phyloP scores from a whole-genome alignment of 768 basidiomycete genomes.

The Trametes gibbosa region DNA sequence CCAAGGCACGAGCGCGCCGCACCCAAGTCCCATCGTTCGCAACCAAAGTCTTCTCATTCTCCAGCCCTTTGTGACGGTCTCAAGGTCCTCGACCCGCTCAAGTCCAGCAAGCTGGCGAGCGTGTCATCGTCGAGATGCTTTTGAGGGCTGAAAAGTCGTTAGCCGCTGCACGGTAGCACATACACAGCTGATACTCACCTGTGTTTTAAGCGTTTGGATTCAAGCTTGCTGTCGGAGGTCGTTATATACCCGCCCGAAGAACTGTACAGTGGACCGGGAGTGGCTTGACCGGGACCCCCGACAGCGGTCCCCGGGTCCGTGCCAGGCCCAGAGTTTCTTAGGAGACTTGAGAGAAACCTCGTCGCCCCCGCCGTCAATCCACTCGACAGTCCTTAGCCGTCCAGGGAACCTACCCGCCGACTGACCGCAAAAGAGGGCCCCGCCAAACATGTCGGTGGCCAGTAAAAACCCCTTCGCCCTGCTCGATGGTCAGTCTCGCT shows the following conservation, averaged over 20 bases:
- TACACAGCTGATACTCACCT: conserved; percentile 43
- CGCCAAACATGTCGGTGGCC: conserved; percentile 88
- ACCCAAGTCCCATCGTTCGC: conserved; percentile 83
- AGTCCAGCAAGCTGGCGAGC: conserved; percentile 63
- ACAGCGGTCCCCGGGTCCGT: conserved; percentile 21
- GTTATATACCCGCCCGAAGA: conserved; percentile 29
- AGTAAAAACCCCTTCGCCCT: conserved; percentile 83
- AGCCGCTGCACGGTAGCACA: conserved; percentile 13
- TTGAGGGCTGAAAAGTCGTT: conserved; percentile 48
- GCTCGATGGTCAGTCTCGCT: conserved; percentile 60
- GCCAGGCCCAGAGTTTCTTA: neutral
- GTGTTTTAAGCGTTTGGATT: conserved; percentile 56
- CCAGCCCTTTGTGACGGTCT: conserved; percentile 84
- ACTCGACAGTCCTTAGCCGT: conserved; percentile 20
- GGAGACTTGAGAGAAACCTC: conserved; percentile 12
- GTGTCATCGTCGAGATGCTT: conserved; percentile 90
- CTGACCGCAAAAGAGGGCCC: conserved; percentile 48
- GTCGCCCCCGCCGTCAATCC: conserved; percentile 19
- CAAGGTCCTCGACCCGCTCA: conserved; percentile 80
- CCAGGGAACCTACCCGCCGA: conserved; percentile 27
- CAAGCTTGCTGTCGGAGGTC: neutral
- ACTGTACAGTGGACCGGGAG: conserved; percentile 32
- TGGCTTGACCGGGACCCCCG: conserved; percentile 30
- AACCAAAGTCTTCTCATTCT: conserved; percentile 46
- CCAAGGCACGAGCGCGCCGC: conserved; percentile 53